These are phyloP conservation scores for Termitomyces sp. DNA, from an alignment of 768 basidiomycete species.

Conservation along the genomic window DNA sequence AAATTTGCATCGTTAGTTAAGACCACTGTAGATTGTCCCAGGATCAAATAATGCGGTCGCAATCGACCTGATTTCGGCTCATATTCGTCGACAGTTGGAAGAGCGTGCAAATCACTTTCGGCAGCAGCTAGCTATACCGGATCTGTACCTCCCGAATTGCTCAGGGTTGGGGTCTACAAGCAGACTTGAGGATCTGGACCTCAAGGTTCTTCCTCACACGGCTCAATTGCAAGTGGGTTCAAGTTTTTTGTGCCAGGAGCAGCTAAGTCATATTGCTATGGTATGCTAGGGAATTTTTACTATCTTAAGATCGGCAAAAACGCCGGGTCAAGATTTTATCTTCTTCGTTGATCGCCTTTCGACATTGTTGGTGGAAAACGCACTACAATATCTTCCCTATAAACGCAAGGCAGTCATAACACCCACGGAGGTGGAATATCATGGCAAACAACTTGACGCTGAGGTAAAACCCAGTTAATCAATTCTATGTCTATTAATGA, in stretches of 20 bases:
- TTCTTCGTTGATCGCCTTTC: conserved; percentile 89
- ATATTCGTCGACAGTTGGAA: conserved; percentile 79
- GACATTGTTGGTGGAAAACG: conserved; percentile 79
- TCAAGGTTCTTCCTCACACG: conserved; percentile 71
- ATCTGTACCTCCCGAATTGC: conserved; percentile 29
- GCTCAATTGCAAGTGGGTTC: conserved; percentile 67
- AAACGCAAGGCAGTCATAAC: conserved; percentile 55
- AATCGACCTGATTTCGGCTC: conserved; percentile 89
- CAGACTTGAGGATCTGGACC: conserved; percentile 38
- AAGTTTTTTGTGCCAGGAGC: not conserved
- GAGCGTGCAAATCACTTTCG: conserved; percentile 74
- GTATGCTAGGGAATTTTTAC: conserved; percentile 79
- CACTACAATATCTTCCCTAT: conserved; percentile 80
- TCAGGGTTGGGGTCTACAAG: conserved; percentile 25
- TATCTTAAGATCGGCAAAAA: conserved; percentile 68
- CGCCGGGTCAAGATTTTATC: conserved; percentile 80
- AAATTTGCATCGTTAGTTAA: not conserved
- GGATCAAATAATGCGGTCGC: conserved; percentile 87
- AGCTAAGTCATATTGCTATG: not conserved
- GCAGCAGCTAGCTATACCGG: conserved; percentile 61
- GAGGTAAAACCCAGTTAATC: conserved; percentile 33
- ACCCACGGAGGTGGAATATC: conserved; percentile 49
- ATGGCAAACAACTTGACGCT: conserved; percentile 60
- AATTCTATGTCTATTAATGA: not conserved
- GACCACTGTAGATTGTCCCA: conserved; percentile 75